A percentile compares a stretch with the other conserved stretches of the same genome.
Conservation (phyloP, 192 early-diverging fungal species). For the Backusella tuberculispora region DNA sequence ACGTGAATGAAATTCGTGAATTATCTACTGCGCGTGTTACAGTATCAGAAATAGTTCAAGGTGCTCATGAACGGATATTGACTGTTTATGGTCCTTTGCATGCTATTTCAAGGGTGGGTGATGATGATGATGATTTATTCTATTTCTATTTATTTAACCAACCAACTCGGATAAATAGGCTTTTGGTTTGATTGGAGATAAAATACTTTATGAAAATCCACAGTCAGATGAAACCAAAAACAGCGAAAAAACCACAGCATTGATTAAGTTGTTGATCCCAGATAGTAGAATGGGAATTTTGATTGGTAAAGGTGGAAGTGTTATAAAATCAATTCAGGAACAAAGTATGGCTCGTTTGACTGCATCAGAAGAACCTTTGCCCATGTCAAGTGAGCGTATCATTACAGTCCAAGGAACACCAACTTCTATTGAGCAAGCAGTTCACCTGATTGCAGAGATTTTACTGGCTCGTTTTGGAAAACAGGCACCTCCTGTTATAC, state of each 20-base stretch:
- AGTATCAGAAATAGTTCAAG: conserved; percentile 83
- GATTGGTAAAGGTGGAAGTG: conserved; percentile 86
- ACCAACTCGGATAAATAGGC: conserved; percentile 25
- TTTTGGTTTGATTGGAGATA: conserved; percentile 73
- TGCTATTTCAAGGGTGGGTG: conserved; percentile 65
- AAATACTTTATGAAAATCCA: conserved; percentile 68
- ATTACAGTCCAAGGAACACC: conserved; percentile 82
- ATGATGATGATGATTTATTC: background rate
- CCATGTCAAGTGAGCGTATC: conserved; percentile 88
- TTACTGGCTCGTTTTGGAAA: conserved; percentile 76
- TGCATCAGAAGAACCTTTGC: conserved; percentile 86
- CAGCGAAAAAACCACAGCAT: conserved; percentile 37
- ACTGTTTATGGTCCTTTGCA: conserved; percentile 70
- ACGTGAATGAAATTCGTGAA: conserved; percentile 87
- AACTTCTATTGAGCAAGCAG: conserved; percentile 83
- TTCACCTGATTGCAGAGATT: conserved; percentile 78
- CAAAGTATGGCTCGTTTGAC: conserved; percentile 79
- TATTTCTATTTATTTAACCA: background rate
- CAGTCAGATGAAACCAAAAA: conserved; percentile 36
- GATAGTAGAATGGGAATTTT: conserved; percentile 85
- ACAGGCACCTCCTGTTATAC: conserved; percentile 59
- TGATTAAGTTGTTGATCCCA: conserved; percentile 86
- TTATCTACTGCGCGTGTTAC: conserved; percentile 83
- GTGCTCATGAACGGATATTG: conserved; percentile 71
- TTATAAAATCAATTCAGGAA: conserved; percentile 95